Evolutionary conservation across 257 asterid species (phyloP), one percentile per base, ranked within the genome.

Genomic region (Gentiana macrophylla): DNA sequence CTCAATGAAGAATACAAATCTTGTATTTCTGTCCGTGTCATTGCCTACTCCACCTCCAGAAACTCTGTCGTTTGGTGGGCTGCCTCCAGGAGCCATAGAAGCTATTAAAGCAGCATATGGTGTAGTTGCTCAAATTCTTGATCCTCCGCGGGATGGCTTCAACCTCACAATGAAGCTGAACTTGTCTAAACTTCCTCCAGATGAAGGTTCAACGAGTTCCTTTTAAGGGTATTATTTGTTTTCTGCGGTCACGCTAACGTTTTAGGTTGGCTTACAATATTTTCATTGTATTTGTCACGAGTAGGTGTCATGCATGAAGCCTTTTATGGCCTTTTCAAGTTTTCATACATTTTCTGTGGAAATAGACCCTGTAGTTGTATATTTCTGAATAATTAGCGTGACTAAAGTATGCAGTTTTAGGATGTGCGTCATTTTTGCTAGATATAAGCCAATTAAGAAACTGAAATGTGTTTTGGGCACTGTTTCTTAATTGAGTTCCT

Each of bases 111-210:
- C 84, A 51, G 84, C 95, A 53, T 91, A 91, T 69, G 96, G 96
- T 43, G 72, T 53, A 45, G 77, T 84, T 66, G 76, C 86, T 65
- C 98, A 87, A 66, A 86, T 91, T 76, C 98, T 91, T 64, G 98
- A 91, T 81, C 98, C 96, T 49, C 96, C 98, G 38, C 85, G 83
- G 75, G 98, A 91, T 75, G 96, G 96, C 69, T 91, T 82, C 72
- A 82, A 84, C 72, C 96, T 91, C 67, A 91, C 98, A 6, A 63
- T 91, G 78, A 91, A 91, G 72, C 73, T 91, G 65, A 91, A 84
- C 79, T 80, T 84, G 73, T 81, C 95, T 70, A 87, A 87, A 79
- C 94, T 91, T 73, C 96, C 96, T 63, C 84, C 89, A 64, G 86
- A 84, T 80, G 96, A 82, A 91, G 96, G 96, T 91, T 81, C 75